Percentiles rank a stretch among this genome's conserved stretches.
Conservation (phyloP, 1,284 basidiomycete species). For the Ceratobasidium sp. region DNA sequence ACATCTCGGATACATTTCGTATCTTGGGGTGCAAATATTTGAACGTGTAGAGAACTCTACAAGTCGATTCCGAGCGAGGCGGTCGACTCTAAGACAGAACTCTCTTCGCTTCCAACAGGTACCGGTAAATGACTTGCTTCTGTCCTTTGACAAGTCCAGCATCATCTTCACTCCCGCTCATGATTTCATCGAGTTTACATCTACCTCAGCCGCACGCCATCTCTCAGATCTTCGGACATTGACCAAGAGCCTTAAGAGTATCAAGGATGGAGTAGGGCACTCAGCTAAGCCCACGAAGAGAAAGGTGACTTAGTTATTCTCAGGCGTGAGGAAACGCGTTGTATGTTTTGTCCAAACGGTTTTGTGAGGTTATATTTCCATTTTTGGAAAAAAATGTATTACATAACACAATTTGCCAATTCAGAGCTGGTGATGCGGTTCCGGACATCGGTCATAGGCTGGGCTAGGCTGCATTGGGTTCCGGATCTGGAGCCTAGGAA, state of each 20-base stretch:
- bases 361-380: too few relatives aligned
- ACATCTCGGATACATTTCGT: conserved; percentile 7
- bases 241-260: not conserved
- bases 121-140: not conserved
- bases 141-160: not conserved
- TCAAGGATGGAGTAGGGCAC: too few relatives aligned
- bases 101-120: not conserved
- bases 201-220: not conserved
- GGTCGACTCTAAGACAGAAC: not conserved
- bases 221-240: not conserved
- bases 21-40: conserved; percentile 1
- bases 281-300: too few relatives aligned
- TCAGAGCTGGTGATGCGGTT: too few relatives aligned
- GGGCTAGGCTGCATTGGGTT: too few relatives aligned
- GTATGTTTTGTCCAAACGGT: too few relatives aligned
- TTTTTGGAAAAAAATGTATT: too few relatives aligned
- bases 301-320: too few relatives aligned
- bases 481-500: too few relatives aligned
- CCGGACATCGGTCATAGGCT: too few relatives aligned
- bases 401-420: too few relatives aligned
- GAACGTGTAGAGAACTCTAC: not conserved
- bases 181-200: not conserved
- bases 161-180: not conserved
- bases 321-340: too few relatives aligned
- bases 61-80: not conserved